Evolutionary conservation across 2,329 filamentous ascomycete genomes (phyloP), one percentile per base, ranked within the genome.

Genomic region (Conoideocrella luteorostrata): DNA sequence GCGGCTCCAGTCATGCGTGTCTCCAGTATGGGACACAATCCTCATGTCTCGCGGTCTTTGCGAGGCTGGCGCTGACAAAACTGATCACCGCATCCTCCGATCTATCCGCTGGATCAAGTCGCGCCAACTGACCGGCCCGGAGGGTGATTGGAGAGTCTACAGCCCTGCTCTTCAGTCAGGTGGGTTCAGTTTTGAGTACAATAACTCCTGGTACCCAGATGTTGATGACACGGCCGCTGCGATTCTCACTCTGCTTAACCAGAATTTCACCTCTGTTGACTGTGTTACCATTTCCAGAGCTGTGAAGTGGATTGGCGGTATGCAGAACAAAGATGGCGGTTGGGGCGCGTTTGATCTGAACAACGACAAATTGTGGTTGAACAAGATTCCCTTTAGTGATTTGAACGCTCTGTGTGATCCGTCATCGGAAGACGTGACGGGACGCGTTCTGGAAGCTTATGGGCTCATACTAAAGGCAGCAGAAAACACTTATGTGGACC

Each of bases 311-410:
- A 30, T 47, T 7, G 15, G 38, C 13, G 46, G 42, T 4, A 41
- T 47, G 33, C 43, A 47, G 32, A 45, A 44, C 37, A 29, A 9
- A 4, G 41, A 35, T 26, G 43, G 20, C 5, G 46, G 33, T 37
- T 44, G 33, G 33, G 42, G n/a, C 28, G 41, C 20, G 15, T 47
- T 42, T 21, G 41, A 47, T 21, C 21, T 23, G 18, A 17, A 43
- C 12, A 45, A 47, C 24, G 29, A 47, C 39, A 36, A 20, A 11
- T 23, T 47, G 3, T 47, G 46, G 46, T 26, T 47, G 6, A 43
- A 47, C 26, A 47, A 41, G 32, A 41, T 47, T 7, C 46, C 46
- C 3, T 47, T 47, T 18, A 47, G 46, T n/a, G 46, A 47, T 26
- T 22, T 47, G 5, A 39, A 34, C 13, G 30, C 30, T 7, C n/a